Evolutionary conservation across 495 filamentous ascomycete species (phyloP).

Genomic region (Aspergillus nanangensis): DNA sequence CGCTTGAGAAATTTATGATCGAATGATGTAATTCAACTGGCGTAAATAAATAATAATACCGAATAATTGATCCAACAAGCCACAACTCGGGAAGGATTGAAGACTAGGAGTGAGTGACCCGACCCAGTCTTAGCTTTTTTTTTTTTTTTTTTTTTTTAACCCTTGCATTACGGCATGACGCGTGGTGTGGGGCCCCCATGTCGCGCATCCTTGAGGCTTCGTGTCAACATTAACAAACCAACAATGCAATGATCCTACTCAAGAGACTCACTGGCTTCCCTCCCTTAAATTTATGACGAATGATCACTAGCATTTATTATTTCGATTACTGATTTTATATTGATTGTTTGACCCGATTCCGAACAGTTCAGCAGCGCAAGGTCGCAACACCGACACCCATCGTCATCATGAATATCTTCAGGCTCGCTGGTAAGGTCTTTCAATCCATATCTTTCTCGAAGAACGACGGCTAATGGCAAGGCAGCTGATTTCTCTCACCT

Average conservation of each 20-base stretch:
- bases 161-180: constrained; percentile 8
- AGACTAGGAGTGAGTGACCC: too few relatives aligned
- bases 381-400: neutral
- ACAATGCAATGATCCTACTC: too few relatives aligned
- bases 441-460: neutral
- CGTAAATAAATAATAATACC: too few relatives aligned
- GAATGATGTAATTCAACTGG: too few relatives aligned
- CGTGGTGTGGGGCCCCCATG: constrained; percentile 14
- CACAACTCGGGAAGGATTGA: too few relatives aligned
- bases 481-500: constrained; percentile 92
- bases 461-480: neutral
- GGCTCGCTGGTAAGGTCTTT: constrained; percentile 67
- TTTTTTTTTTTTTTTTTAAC: too few relatives aligned
- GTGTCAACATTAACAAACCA: constrained; percentile 20
- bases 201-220: constrained; percentile 23
- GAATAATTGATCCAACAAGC: too few relatives aligned
- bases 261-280: too few relatives aligned
- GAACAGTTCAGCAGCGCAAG: neutral
- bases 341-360: neutral
- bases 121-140: too few relatives aligned
- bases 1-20: too few relatives aligned
- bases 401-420: constrained; percentile 81
- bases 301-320: constrained; percentile 1
- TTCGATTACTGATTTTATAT: too few relatives aligned
- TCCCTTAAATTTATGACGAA: constrained; percentile 2